A percentile compares a stretch with the other conserved stretches of the same genome.
These are phyloP conservation scores for Silene vulgaris DNA, from an alignment of 179 eudicot genomes.

Conservation along the genomic window DNA sequence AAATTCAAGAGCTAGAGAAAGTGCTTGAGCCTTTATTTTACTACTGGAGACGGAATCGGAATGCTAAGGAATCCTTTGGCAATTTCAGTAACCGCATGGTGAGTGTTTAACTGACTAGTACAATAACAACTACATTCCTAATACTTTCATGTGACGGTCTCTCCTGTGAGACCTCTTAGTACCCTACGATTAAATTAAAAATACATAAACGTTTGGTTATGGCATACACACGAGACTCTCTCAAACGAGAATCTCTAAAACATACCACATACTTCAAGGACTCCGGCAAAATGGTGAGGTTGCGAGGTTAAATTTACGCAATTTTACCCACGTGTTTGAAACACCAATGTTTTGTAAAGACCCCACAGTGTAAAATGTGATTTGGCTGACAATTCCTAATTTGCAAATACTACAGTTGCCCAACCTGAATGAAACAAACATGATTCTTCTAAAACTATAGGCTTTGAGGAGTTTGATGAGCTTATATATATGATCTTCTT, in stretches of 20 bases:
- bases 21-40: constrained; percentile 88
- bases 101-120: constrained; percentile 18
- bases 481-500: not conserved
- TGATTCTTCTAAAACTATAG: not conserved
- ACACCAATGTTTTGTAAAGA: constrained; percentile 25
- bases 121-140: not conserved
- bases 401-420: too few relatives aligned
- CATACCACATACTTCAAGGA: not conserved
- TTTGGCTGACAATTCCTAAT: too few relatives aligned
- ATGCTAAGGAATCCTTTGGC: constrained; percentile 78
- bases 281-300: too few relatives aligned
- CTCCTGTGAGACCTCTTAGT: constrained; percentile 60
- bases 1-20: constrained; percentile 87
- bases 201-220: too few relatives aligned
- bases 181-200: too few relatives aligned
- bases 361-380: not conserved
- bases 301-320: constrained; percentile 5
- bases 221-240: too few relatives aligned
- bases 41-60: constrained; percentile 62
- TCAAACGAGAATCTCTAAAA: too few relatives aligned
- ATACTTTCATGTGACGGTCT: not conserved
- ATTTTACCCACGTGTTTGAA: constrained; percentile 58
- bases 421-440: too few relatives aligned
- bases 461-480: not conserved
- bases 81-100: constrained; percentile 80